These are phyloP conservation scores for Nymphaea colorata DNA, from an alignment of 164 flowering plant genomes.

Conservation along the genomic window DNA sequence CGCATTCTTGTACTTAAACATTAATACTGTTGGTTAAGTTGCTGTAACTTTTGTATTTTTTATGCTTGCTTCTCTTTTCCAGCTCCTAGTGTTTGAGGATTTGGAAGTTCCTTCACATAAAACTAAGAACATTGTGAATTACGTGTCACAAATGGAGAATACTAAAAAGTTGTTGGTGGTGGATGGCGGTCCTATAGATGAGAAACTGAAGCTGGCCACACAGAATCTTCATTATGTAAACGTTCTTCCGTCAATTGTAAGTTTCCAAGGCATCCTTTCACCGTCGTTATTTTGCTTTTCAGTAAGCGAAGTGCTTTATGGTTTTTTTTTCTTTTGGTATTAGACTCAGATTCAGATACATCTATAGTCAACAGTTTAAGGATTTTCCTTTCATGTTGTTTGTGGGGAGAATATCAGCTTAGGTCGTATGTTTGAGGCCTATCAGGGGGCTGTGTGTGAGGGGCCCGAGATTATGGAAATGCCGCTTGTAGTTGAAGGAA, in stretches of 20 bases:
- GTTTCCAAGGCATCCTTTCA: conserved; percentile 15
- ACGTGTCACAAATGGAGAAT: conserved; percentile 53
- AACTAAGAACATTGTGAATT: conserved; percentile 85
- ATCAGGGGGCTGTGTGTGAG: no score
- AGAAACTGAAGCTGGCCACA: conserved; percentile 76
- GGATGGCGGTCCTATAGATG: conserved; percentile 69
- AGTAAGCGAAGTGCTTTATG: background rate
- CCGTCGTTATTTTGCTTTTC: background rate
- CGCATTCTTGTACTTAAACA: background rate
- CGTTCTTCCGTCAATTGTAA: conserved; percentile 84
- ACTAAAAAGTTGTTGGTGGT: conserved; percentile 68
- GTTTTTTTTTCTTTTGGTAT: background rate
- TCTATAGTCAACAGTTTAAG: no score
- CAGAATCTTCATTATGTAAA: conserved; percentile 83
- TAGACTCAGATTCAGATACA: no score
- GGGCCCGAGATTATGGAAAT: no score
- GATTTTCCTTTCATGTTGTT: no score
- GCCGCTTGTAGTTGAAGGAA: no score
- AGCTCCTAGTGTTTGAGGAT: conserved; percentile 86
- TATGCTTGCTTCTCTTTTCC: conserved; percentile 7
- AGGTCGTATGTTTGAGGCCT: no score
- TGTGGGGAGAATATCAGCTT: no score
- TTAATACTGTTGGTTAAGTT: background rate
- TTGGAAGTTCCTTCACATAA: conserved; percentile 75
- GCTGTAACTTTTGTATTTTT: background rate